Percentiles rank a stretch among this genome's conserved stretches.
Conservation (phyloP, 176 grass and related monocot species). For the Oryza nivara region DNA sequence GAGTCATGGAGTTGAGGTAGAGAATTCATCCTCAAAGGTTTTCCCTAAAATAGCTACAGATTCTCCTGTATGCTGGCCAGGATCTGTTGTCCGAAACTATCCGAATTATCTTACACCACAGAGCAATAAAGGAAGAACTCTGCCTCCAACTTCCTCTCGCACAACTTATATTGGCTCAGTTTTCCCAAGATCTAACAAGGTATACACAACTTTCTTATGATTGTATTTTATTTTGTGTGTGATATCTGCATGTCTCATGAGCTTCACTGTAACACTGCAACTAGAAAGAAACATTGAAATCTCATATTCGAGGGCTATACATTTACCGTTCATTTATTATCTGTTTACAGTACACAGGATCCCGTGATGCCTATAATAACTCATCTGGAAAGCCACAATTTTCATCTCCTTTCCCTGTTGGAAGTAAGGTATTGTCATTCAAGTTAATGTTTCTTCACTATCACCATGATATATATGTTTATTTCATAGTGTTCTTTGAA, state of each 20-base stretch:
- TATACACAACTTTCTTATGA: slow-evolving; percentile 11
- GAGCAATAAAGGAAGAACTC: slow-evolving; percentile 48
- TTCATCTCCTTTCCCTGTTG: slow-evolving; percentile 48
- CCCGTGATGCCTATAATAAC: slow-evolving; percentile 21
- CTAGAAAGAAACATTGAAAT: slow-evolving; percentile 16
- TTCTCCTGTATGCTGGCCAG: slow-evolving; percentile 51
- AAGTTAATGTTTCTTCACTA: background rate
- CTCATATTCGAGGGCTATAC: background rate
- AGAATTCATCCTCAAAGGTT: slow-evolving; percentile 40
- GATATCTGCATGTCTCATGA: background rate
- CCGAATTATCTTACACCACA: slow-evolving; percentile 57
- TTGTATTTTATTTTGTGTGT: slow-evolving; percentile 30
- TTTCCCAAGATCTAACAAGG: slow-evolving; percentile 52
- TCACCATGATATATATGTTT: slow-evolving; percentile 30
- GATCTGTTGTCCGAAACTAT: slow-evolving; percentile 45
- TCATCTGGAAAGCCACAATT: slow-evolving; percentile 31
- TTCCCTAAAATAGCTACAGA: slow-evolving; percentile 36
- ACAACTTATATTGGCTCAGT: slow-evolving; percentile 54
- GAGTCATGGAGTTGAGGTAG: slow-evolving; percentile 47
- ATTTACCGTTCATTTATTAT: slow-evolving; percentile 26
- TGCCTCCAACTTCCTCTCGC: slow-evolving; percentile 25
- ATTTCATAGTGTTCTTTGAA: slow-evolving; percentile 31
- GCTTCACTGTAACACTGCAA: background rate
- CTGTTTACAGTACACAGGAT: slow-evolving; percentile 36
- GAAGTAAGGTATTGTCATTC: slow-evolving; percentile 56